phyloP scores from a whole-genome alignment of 1,139 yeast species.

The Starmera stellimalicola region DNA sequence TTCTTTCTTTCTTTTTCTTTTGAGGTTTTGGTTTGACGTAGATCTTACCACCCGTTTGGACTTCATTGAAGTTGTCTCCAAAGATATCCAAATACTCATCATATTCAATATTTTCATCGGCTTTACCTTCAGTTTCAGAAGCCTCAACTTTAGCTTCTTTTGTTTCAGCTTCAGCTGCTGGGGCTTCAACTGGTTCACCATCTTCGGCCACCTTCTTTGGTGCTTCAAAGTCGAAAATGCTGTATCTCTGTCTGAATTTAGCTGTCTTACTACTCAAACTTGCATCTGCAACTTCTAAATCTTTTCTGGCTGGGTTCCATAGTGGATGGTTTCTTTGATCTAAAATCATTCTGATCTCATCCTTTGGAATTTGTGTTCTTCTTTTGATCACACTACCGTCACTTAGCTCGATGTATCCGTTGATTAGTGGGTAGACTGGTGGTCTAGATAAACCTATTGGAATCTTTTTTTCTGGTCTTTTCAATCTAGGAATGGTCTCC shows the following conservation, averaged over 20 bases:
- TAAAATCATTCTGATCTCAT: constrained; percentile 73
- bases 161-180: constrained; percentile 12
- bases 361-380: constrained; percentile 82
- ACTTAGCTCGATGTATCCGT: constrained; percentile 76
- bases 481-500: background rate
- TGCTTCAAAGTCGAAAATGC: constrained; percentile 36
- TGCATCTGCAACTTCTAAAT: constrained; percentile 64
- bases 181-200: constrained; percentile 9
- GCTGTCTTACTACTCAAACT: constrained; percentile 81
- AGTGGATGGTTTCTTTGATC: constrained; percentile 81
- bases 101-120: constrained; percentile 26
- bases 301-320: constrained; percentile 85
- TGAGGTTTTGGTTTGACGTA: constrained; percentile 39
- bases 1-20: constrained; percentile 25
- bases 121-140: constrained; percentile 14
- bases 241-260: constrained; percentile 71
- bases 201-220: constrained; percentile 10
- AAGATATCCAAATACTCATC: constrained; percentile 54
- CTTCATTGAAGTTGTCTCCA: constrained; percentile 53
- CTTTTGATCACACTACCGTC: constrained; percentile 87
- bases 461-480: constrained; percentile 25
- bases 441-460: constrained; percentile 76
- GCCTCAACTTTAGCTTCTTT: constrained; percentile 6
- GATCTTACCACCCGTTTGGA: constrained; percentile 54
- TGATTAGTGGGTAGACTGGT: constrained; percentile 83